Percentiles rank a stretch among this genome's conserved stretches.
phyloP scores from a whole-genome alignment of 1,284 basidiomycete genomes.

The Ceratobasidium papillatum region DNA sequence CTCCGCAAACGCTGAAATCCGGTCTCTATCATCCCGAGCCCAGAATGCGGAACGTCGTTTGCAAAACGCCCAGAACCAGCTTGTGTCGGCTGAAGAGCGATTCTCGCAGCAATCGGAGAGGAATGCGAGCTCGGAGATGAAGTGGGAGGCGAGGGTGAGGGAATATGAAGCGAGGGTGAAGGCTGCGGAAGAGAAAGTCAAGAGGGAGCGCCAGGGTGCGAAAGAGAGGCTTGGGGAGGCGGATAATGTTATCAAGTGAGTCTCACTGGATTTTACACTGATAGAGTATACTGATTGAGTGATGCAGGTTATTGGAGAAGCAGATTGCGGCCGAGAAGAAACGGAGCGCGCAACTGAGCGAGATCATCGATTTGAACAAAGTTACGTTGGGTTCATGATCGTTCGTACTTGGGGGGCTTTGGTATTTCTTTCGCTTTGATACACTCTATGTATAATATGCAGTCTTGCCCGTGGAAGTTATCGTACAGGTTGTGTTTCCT shows the following conservation, averaged over 20 bases:
- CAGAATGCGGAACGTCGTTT: conserved; percentile 84
- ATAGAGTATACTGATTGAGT: background rate
- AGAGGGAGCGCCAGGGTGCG: conserved; percentile 92
- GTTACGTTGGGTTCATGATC: conserved; percentile 27
- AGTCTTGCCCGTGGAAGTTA: background rate
- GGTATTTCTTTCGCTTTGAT: background rate
- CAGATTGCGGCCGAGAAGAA: conserved; percentile 76
- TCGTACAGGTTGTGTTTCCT: background rate
- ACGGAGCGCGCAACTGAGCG: conserved; percentile 69
- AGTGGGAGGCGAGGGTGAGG: conserved; percentile 92
- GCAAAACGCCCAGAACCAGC: conserved; percentile 82
- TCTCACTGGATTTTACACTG: conserved; percentile 44
- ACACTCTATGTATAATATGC: conserved; percentile 6
- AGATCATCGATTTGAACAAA: conserved; percentile 67
- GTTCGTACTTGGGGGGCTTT: background rate
- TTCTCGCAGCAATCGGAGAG: conserved; percentile 76
- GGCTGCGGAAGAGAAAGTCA: conserved; percentile 91
- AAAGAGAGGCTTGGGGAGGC: conserved; percentile 83
- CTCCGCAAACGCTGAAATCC: conserved; percentile 62
- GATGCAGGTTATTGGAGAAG: conserved; percentile 66
- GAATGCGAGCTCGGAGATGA: conserved; percentile 73
- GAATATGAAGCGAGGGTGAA: conserved; percentile 88
- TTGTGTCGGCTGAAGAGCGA: conserved; percentile 83
- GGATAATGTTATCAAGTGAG: conserved; percentile 74
- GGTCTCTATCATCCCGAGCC: conserved; percentile 74